Evolutionary conservation across 495 filamentous ascomycete species (phyloP), one percentile per base, ranked within the genome.

Genomic region (Articulospora tetracladia): DNA sequence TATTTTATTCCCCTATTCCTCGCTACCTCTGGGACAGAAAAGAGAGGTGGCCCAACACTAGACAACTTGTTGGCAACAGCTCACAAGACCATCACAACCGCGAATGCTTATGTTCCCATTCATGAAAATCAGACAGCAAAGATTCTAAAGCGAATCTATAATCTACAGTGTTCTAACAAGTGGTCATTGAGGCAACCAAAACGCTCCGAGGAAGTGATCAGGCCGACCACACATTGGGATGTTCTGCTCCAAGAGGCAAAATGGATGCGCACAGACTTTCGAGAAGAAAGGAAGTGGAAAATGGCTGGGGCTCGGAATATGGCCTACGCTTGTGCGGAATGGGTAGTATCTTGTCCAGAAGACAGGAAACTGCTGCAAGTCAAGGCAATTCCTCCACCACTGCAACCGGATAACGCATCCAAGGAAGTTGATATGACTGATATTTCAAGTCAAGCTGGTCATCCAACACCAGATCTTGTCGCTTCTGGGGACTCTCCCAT

Each of bases 251-350:
- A 91, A 62, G 91, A 98, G 73, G 89, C 93, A 83, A 96, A 91
- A 72, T 97, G 94, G 95, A 91, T 98, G 86, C 83, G 91, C 36
- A 96, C 91, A 1, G 94, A 98, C 75, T 98, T 98, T 66, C 80
- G 88, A 28, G 90, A 96, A 73, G 94, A 98, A 71, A 76, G 90
- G 26, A 96, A 95, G 70, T 97, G 91, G 91, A 97, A 97, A 71
- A 84, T 86, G 60, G 84, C 89, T 51, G 82, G 87, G 41, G 92
- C 92, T 1, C 84, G 83, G 54, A 87, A 86, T 53, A 78, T 92
- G 46, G 92, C 92, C 2, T 76, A 86, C 58, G 86, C 85, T 68
- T 97, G 93, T 73, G 88, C 88, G 1, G 86, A 92, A 65, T 97
- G 87, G 80, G 80, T 91, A 36, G 77, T 81, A 49, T 81, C 85